Evolutionary conservation across 2,329 filamentous ascomycete genomes (phyloP).

Genomic region (Amauroascus verrucosus): DNA sequence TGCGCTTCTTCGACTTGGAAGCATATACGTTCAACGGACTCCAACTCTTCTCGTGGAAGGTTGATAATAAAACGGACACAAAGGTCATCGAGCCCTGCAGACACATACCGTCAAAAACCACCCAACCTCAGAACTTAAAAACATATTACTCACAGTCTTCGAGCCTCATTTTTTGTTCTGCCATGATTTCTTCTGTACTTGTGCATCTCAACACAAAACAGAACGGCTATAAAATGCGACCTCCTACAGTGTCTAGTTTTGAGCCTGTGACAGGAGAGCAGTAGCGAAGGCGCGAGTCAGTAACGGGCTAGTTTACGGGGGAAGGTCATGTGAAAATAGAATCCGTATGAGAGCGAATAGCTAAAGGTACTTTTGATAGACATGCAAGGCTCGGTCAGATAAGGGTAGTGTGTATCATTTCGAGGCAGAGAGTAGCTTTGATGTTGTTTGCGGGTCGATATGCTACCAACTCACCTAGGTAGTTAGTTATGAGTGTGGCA

Average conservation of each 20-base stretch:
- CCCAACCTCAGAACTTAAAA: no score
- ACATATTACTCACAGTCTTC: constrained; percentile 61
- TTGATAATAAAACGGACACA: constrained; percentile 98
- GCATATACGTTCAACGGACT: constrained; percentile 84
- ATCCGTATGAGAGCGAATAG: background rate
- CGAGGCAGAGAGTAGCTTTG: no score
- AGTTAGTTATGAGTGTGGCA: no score
- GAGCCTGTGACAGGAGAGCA: background rate
- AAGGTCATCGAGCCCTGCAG: constrained; percentile 82
- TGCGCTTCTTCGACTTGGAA: constrained; percentile 99
- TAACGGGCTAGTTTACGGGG: background rate
- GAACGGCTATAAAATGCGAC: background rate
- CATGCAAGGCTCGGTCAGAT: background rate
- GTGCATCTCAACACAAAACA: constrained; percentile 47
- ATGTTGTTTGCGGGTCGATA: no score
- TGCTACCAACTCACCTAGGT: no score
- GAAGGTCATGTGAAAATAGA: background rate
- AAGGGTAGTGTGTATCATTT: background rate
- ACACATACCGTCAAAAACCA: no score
- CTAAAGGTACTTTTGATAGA: background rate
- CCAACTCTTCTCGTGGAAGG: constrained; percentile 80
- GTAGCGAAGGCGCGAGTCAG: background rate
- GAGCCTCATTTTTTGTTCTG: constrained; percentile 69
- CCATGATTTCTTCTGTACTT: constrained; percentile 54
- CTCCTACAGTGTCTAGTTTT: background rate